These are phyloP conservation scores for Pilobolus umbonatus DNA, from an alignment of 192 early-diverging fungal genomes.

Conservation along the genomic window DNA sequence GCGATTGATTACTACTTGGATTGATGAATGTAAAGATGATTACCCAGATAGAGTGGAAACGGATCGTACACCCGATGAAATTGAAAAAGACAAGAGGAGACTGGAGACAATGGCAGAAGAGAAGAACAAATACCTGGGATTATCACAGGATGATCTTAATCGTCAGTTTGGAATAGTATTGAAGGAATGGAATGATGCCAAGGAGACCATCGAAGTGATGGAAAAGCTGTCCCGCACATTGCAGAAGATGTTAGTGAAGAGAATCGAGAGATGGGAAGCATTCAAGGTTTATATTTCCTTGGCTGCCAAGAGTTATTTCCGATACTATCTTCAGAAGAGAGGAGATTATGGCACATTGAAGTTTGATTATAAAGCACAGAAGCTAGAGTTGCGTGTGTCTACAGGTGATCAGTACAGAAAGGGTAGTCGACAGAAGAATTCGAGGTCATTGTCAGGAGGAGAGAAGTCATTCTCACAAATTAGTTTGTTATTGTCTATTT, in stretches of 20 bases:
- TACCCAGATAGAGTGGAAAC: slow-evolving; percentile 61
- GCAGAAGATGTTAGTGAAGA: slow-evolving; percentile 51
- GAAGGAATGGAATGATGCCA: slow-evolving; percentile 51
- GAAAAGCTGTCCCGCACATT: slow-evolving; percentile 25
- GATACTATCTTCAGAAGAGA: slow-evolving; percentile 66
- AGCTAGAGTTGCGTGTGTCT: slow-evolving; percentile 51
- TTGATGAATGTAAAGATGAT: slow-evolving; percentile 47
- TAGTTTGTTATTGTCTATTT: slow-evolving; percentile 87
- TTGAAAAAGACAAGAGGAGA: slow-evolving; percentile 61
- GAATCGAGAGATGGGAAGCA: slow-evolving; percentile 57
- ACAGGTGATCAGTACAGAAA: slow-evolving; percentile 37
- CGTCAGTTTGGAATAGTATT: slow-evolving; percentile 45
- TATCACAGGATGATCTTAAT: slow-evolving; percentile 57
- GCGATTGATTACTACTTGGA: slow-evolving; percentile 31
- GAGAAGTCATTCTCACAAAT: slow-evolving; percentile 97
- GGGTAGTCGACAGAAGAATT: slow-evolving; percentile 67
- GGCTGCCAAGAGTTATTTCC: slow-evolving; percentile 71
- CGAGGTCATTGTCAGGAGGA: slow-evolving; percentile 90
- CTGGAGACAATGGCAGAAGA: slow-evolving; percentile 46
- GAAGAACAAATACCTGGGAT: slow-evolving; percentile 51
- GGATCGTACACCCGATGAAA: slow-evolving; percentile 32
- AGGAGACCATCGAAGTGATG: slow-evolving; percentile 44
- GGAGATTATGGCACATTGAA: slow-evolving; percentile 78
- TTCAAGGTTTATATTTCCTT: slow-evolving; percentile 75
- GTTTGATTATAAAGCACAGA: slow-evolving; percentile 65